Base-by-base conservation (phyloP, 768 basidiomycete genomes). In the Rhizopogon vesiculosus region DNA sequence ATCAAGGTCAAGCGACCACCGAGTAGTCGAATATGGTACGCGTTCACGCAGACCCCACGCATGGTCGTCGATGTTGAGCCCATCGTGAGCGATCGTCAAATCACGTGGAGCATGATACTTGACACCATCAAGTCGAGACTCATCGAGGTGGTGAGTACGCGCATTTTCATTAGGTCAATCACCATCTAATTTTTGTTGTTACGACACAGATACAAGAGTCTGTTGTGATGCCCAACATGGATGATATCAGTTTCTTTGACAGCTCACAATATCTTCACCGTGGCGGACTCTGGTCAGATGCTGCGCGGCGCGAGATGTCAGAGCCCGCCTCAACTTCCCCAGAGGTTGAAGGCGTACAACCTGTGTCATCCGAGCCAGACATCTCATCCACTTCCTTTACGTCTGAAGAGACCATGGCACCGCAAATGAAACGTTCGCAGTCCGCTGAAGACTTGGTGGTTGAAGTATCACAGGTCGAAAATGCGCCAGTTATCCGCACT, bases 171-270 rank as follows among this genome's bases (percentile, higher is more conserved):
- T 58, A 3, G 10, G 16, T 42, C 15, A 22, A 18, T 8, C n/a
- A 29, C 6, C n/a, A 12, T 66, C 92, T 91, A 86, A 93, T 52
- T 81, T 51, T 81, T 52, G n/a, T 29, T 31, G 3, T 13, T 25
- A 45, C 18, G 31, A 41, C 31, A 13, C 63, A 98, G 95, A 91
- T 98, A 55, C 81, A 84, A 62, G 96, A 99, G 62, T 94, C 94
- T 0, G 82, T 98, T 18, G 97, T 99, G 18, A 74, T 95, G 68
- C 97, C 97, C 5, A 92, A 97, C 72, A 97, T 98, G 93, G 97
- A 99, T 69, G 97, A 99, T 64, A 89, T 98, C 56, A 79, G 94
- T 12, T 98, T 94, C 79, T 98, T 96, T 67, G 89, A 97, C 68
- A 95, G 89, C 38, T 64, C 64, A 3, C 62, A 66, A 2, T 86